Base-by-base conservation (phyloP, 2,329 filamentous ascomycete species). In the Arachnomyces sp. region DNA sequence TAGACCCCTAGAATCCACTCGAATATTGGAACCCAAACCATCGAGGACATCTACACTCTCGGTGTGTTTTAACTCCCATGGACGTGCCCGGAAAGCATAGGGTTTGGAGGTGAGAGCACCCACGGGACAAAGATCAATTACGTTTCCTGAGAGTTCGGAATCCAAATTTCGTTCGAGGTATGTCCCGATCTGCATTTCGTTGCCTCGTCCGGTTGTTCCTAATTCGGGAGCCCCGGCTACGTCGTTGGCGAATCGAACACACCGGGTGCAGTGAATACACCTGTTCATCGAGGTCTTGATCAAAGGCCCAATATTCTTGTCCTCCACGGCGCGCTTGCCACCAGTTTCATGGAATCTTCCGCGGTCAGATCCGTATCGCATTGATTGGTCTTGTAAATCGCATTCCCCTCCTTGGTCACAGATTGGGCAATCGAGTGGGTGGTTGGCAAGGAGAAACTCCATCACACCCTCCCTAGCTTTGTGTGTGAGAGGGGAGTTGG, bases 231-330 rank as follows among this genome's bases (percentile, higher is more conserved):
- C 92, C 57, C 92, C 92, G 47, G 92, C 92, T 57, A 98, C 76
- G 59, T 98, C 92, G 68, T 96, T 98, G 62, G 92, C 86, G 68
- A 98, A 98, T 60, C 92, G 88, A 54, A 98, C 80, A 69, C 92
- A 98, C 59, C 92, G 82, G 49, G 92, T 98, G 75, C 92, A 98
- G 74, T 98, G 92, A 59, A 98, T 98, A 68, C 92, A 98, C 63
- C 92, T 80, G 76, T 98, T 98, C 92, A 98, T 98, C 36, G 92
- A 98, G 3, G 92, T 98, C 79, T 98, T 98, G 71, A 98, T 86
- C 53, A 98, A 68, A 39, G 92, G 92, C 28, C 92, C 92, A 58
- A 98, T 95, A 67, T 98, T 96, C 78, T 98, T 98, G 69, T 98
- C 92, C 72, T 98, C 92, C 30, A 95, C 89, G 17, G 88, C 92